A percentile compares a stretch with the other conserved stretches of the same genome.
phyloP scores from a whole-genome alignment of 2,329 filamentous ascomycete genomes.

The Fusarium tjaetaba region DNA sequence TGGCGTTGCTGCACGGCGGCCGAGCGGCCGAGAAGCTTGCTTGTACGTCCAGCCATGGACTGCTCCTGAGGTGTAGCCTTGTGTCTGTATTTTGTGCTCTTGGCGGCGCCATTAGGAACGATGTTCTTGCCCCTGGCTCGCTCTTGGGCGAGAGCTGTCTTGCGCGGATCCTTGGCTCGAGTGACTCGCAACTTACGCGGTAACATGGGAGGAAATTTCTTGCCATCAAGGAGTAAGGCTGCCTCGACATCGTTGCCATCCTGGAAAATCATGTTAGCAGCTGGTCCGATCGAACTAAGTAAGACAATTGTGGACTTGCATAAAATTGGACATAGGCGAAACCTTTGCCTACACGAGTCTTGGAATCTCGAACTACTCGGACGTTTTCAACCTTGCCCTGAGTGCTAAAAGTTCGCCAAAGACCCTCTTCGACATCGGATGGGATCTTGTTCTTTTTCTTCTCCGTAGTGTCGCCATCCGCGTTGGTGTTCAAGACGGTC shows the following conservation, averaged over 20 bases:
- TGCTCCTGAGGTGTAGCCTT: constrained; percentile 77
- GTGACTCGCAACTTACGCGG: constrained; percentile 86
- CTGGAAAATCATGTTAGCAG: constrained; percentile 48
- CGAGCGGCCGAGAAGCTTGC: constrained; percentile 77
- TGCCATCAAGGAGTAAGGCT: constrained; percentile 87
- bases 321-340: constrained; percentile 98
- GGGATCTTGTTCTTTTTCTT: constrained; percentile 80
- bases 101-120: constrained; percentile 50
- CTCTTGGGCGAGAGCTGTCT: constrained; percentile 62
- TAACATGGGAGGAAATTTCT: constrained; percentile 95
- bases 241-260: constrained; percentile 89
- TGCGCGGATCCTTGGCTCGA: constrained; percentile 80
- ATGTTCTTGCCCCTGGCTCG: constrained; percentile 46
- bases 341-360: constrained; percentile 93
- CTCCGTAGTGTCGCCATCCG: constrained; percentile 72
- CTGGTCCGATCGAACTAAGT: not conserved
- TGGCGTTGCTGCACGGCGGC: constrained; percentile 63
- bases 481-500: constrained; percentile 71
- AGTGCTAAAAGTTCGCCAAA: constrained; percentile 83
- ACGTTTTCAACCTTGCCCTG: constrained; percentile 89
- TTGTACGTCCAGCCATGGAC: constrained; percentile 76
- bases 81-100: constrained; percentile 68
- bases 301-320: constrained; percentile 53
- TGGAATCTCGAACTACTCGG: constrained; percentile 87
- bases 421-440: constrained; percentile 89